Evolutionary conservation across 176 grass and related monocot species (phyloP), one percentile per base, ranked within the genome.

Genomic region (Carex pumila): DNA sequence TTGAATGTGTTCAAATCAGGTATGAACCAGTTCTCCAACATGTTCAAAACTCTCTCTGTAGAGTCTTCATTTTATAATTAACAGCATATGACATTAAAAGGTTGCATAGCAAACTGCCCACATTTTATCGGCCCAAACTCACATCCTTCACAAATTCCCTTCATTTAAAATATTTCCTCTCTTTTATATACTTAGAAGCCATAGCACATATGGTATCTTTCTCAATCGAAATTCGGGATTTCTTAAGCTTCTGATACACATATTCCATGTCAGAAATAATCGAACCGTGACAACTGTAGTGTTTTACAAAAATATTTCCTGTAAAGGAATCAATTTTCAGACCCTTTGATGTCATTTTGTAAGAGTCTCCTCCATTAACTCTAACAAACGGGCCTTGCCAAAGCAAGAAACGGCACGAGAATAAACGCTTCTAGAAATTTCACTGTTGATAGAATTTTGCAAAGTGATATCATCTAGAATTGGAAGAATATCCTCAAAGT

Each of bases 61-160:
- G 86, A 14, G 89, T 93, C 82, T 98, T 98, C 95, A 95, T 95
- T 86, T 95, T 98, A 75, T 95, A 98, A 83, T 95, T 91, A 37
- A 89, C 91, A 14, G 92, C 95, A 83, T 91, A 98, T 50, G 95
- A 95, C 32, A 98, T 88, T 39, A 98, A 86, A 79, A 87, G 87
- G 71, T 98, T 98, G 91, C 92, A 93, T 10, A 98, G 82, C 21
- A 95, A 85, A 86, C 90, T 95, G 12, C 95, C 89, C 30, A 79
- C 61, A 79, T 93, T 84, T 54, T 85, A 87, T 31, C 95, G 83
- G 3, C 80, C 34, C 32, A 95, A 89, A 34, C 92, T 91, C 70
- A 86, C 82, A 59, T 89, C 86, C 36, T 63, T 69, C 18, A 83
- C 80, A 88, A 95, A 93, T 71, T 91, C 95, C 21, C 92, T 86